Evolutionary conservation across 768 basidiomycete genomes (phyloP), one percentile per base, ranked within the genome.

Genomic region (Amanita rubescens): DNA sequence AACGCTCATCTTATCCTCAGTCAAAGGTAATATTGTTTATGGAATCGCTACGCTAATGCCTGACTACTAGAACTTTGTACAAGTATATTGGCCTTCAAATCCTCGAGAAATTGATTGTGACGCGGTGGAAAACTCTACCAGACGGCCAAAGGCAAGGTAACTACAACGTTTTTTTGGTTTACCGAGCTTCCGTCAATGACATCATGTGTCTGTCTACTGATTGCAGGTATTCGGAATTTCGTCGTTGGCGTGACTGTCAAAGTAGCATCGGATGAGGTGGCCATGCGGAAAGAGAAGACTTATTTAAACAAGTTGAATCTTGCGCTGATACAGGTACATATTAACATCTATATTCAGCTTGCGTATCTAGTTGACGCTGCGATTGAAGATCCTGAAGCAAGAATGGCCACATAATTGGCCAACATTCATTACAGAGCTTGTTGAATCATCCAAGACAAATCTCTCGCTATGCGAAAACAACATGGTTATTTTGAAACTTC

Each of bases 371-470:
- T 17, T 47, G 20, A 51, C 43, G 15, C 14, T 30, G 27, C n/a
- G 39, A 45, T 17, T n/a, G 19, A 63, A 99, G 94, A 96, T 99
- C 56, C 75, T 99, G 59, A 99, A 98, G 71, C 96, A 98, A 75
- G 96, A 97, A 68, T 99, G 96, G 96, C 95, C 95, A 22, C 91
- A 96, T 67, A 94, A 96, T 64, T 99, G 96, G 96, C 94, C 95
- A 30, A 90, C 81, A 19, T 98, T 97, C 75, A 96, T 97, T 62
- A 84, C 90, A 10, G 94, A 98, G 69, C 89, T 98, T 43, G 94
- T 98, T 55, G 87, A 94, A 60, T 96, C 95, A 7, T 98, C 95
- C 41, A 95, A 95, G 70, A 92, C 91, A 39, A 97, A 94, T 66
- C 81, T 97, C 37, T 85, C 90, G 2, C 80, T 98, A 27, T 98